Conservation (phyloP, 208 protist genomes). For the Naegleria fowleri region DNA sequence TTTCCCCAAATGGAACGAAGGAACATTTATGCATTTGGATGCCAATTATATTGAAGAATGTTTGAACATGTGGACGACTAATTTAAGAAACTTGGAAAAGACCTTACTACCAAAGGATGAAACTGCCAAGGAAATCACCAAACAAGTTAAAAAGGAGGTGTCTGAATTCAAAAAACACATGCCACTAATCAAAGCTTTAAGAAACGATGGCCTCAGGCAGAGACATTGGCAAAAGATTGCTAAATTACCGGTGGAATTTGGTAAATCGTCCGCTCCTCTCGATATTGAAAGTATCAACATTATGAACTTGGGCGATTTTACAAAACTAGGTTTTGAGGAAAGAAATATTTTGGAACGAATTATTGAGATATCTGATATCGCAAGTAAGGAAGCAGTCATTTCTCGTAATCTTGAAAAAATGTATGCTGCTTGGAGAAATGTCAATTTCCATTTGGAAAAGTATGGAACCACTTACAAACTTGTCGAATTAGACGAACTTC, state of each 20-base stretch:
- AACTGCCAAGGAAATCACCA: not conserved
- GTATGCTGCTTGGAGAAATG: constrained; percentile 76
- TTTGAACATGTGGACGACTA: constrained; percentile 21
- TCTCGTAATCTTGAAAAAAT: constrained; percentile 48
- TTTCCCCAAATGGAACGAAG: constrained; percentile 33
- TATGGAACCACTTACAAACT: constrained; percentile 85
- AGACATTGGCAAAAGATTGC: constrained; percentile 93
- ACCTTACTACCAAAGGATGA: constrained; percentile 22
- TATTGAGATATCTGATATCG: constrained; percentile 39
- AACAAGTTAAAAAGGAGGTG: constrained; percentile 77
- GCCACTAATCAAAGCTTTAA: constrained; percentile 90
- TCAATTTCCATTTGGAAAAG: constrained; percentile 81
- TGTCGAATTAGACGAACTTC: constrained; percentile 80
- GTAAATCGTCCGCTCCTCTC: constrained; percentile 4
- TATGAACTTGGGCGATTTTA: constrained; percentile 28
- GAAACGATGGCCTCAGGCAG: constrained; percentile 87
- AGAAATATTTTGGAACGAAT: constrained; percentile 43
- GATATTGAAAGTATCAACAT: constrained; percentile 29
- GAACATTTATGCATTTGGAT: constrained; percentile 36
- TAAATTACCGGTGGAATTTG: not conserved
- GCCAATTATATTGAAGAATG: constrained; percentile 37
- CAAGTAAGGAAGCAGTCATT: constrained; percentile 47
- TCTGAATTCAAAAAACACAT: constrained; percentile 88
- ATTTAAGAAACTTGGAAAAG: constrained; percentile 36
- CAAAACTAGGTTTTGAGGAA: constrained; percentile 41